phyloP scores from a whole-genome alignment of 345 rosid species.

The Hirschfeldia incana region DNA sequence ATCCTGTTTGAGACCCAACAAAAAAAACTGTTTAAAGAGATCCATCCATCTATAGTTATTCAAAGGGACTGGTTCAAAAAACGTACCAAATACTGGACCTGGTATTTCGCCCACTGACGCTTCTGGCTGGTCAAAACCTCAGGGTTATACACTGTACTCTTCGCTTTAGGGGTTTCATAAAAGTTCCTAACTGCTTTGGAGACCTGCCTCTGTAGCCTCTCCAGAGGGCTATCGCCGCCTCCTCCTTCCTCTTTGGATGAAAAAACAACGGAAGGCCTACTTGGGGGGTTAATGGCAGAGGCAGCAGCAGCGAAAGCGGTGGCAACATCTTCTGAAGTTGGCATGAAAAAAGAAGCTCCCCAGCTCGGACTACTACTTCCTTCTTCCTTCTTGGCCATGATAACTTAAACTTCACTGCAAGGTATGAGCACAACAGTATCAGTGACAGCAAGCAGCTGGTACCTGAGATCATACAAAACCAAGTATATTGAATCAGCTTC shows the following conservation, averaged over 20 bases:
- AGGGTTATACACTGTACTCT: constrained; percentile 64
- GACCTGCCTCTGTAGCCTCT: constrained; percentile 70
- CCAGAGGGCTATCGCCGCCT: constrained; percentile 59
- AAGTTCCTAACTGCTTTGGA: constrained; percentile 69
- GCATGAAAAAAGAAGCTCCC: constrained; percentile 70
- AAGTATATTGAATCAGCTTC: not conserved
- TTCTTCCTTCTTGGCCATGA: constrained; percentile 63
- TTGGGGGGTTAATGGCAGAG: constrained; percentile 63
- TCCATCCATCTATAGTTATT: not conserved
- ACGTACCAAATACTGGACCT: constrained; percentile 83
- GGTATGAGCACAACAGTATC: constrained; percentile 3
- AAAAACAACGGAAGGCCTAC: constrained; percentile 75
- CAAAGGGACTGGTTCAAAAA: not conserved
- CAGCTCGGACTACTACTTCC: constrained; percentile 80
- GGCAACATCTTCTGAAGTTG: constrained; percentile 77
- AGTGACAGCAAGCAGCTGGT: constrained; percentile 17
- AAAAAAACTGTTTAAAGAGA: not conserved
- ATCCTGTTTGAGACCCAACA: constrained; percentile 56
- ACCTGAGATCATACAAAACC: too few relatives aligned
- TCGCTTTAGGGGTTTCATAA: constrained; percentile 62
- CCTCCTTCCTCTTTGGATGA: constrained; percentile 65
- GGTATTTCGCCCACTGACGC: constrained; percentile 90
- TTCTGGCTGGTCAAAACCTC: constrained; percentile 94
- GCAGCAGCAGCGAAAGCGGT: constrained; percentile 87
- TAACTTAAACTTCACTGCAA: constrained; percentile 38